These are phyloP conservation scores for Ammopiptanthus mongolicus DNA, from an alignment of 306 rosid species.

Conservation along the genomic window DNA sequence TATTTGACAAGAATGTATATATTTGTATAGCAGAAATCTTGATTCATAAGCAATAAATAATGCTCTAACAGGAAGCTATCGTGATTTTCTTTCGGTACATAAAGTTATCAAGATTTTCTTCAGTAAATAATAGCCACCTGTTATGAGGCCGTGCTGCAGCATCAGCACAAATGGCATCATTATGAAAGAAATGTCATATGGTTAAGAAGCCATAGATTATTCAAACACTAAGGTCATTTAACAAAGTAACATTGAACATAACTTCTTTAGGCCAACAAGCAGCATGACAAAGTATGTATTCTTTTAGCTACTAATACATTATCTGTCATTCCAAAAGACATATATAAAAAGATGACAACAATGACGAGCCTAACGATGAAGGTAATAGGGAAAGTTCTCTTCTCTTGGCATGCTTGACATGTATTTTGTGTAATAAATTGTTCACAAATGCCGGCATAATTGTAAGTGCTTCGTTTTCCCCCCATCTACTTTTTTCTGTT, in stretches of 20 bases:
- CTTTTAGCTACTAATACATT: neutral
- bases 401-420: conserved; percentile 21
- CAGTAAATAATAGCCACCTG: neutral
- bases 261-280: neutral
- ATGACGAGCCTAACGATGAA: neutral
- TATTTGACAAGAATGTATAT: neutral
- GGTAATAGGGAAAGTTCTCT: neutral
- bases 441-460: conserved; percentile 32
- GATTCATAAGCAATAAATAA: conserved; percentile 4
- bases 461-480: conserved; percentile 27
- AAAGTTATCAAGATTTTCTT: neutral
- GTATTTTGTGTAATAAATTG: conserved; percentile 28
- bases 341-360: conserved; percentile 8
- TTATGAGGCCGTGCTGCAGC: neutral
- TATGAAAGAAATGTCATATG: neutral
- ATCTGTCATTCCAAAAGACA: too few species aligned
- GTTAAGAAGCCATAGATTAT: neutral
- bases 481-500: neutral
- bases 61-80: neutral
- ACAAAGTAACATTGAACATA: neutral
- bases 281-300: neutral
- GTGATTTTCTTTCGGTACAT: neutral
- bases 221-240: conserved; percentile 3
- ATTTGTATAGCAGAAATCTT: neutral
- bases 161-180: neutral